Evolutionary conservation across 208 protist genomes (phyloP).

Genomic region (Acanthamoeba healyi): DNA sequence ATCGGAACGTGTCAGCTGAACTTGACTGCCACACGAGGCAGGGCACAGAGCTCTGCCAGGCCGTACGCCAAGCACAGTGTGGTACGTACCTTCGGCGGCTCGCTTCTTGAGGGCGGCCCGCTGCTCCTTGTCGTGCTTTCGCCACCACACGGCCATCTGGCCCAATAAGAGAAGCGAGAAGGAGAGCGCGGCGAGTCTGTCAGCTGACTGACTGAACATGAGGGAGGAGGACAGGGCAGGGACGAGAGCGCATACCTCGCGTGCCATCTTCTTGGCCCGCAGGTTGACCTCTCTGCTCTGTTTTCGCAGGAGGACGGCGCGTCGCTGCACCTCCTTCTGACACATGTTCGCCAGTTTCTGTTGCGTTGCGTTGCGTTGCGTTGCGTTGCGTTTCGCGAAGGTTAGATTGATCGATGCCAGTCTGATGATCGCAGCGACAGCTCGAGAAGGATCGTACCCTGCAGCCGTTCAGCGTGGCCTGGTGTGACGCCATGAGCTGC

Average conservation of each 20-base stretch:
- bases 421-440: no score
- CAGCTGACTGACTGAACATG: no score
- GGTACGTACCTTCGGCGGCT: slow-evolving; percentile 70
- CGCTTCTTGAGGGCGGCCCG: slow-evolving; percentile 68
- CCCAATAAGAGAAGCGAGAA: neutral
- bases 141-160: slow-evolving; percentile 60
- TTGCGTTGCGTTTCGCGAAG: no score
- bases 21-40: no score
- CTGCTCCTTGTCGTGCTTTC: slow-evolving; percentile 77
- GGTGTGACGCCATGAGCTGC: neutral
- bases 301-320: neutral
- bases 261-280: slow-evolving; percentile 68
- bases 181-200: neutral
- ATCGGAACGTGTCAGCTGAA: no score
- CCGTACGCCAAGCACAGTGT: neutral
- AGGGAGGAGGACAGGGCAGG: no score
- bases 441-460: no score
- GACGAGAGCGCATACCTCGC: slow-evolving; percentile 12
- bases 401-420: no score
- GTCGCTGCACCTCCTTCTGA: slow-evolving; percentile 53
- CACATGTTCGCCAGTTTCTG: slow-evolving; percentile 71
- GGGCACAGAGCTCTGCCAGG: neutral
- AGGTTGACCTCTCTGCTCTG: neutral
- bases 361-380: no score
- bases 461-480: neutral